A percentile compares a stretch with the other conserved stretches of the same genome.
These are phyloP conservation scores for Herpetospermum pedunculosum DNA, from an alignment of 306 rosid species.

Conservation along the genomic window DNA sequence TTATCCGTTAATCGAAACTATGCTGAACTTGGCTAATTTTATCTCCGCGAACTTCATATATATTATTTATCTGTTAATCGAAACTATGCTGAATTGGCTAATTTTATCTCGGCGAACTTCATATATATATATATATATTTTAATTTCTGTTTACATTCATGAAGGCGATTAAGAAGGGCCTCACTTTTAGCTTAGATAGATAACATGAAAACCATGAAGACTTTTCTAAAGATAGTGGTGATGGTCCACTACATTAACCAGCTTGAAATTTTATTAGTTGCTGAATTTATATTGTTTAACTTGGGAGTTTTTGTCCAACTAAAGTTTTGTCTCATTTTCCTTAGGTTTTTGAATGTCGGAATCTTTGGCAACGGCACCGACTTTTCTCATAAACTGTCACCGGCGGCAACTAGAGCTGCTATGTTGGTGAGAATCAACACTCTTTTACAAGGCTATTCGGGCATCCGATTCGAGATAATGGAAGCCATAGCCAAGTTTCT, in stretches of 20 bases:
- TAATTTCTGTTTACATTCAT: background rate
- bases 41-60: too few species aligned
- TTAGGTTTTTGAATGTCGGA: slow-evolving; percentile 87
- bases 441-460: slow-evolving; percentile 83
- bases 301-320: background rate
- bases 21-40: too few species aligned
- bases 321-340: background rate
- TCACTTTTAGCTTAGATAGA: background rate
- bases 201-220: too few species aligned
- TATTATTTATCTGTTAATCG: too few species aligned
- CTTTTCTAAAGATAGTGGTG: background rate
- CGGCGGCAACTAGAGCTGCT: slow-evolving; percentile 70
- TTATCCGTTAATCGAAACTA: too few species aligned
- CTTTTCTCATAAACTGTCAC: slow-evolving; percentile 46
- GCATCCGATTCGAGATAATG: slow-evolving; percentile 69
- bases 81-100: too few species aligned
- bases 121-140: too few species aligned
- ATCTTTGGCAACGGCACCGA: slow-evolving; percentile 61
- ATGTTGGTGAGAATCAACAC: slow-evolving; percentile 91
- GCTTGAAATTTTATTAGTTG: background rate
- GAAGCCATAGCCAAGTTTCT: slow-evolving; percentile 71
- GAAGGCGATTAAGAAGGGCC: background rate
- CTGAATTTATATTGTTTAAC: background rate
- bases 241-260: background rate
- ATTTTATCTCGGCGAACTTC: too few species aligned